Conservation (phyloP, 1,284 basidiomycete genomes). For the Leccinum insolens region DNA sequence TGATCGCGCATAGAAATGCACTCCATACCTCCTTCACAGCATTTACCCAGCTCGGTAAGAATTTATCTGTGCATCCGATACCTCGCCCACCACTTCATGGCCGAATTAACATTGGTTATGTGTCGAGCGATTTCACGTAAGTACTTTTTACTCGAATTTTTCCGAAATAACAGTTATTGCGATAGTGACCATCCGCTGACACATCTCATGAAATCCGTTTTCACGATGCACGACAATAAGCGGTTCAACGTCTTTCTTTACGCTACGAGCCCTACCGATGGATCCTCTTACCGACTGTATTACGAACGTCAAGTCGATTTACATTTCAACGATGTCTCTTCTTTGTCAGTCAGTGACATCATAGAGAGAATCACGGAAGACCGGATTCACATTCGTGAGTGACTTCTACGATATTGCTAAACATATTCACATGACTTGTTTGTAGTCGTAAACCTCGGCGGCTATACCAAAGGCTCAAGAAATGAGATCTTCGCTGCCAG, state of each 20-base stretch:
- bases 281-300: conserved; percentile 51
- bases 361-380: conserved; percentile 50
- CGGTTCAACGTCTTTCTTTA: conserved; percentile 57
- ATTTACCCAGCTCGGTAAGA: conserved; percentile 40
- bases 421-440: conserved; percentile 5
- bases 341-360: conserved; percentile 46
- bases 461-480: conserved; percentile 67
- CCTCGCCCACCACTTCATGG: conserved; percentile 50
- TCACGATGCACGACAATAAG: conserved; percentile 51
- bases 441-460: conserved; percentile 58
- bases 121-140: conserved; percentile 60
- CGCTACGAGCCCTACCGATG: conserved; percentile 57
- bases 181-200: conserved; percentile 61
- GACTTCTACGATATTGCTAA: neutral
- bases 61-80: conserved; percentile 36
- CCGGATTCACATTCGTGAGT: conserved; percentile 55
- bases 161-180: neutral
- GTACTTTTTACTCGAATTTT: conserved; percentile 12
- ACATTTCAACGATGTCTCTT: conserved; percentile 55
- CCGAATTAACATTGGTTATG: conserved; percentile 59
- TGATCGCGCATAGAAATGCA: conserved; percentile 62
- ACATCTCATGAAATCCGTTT: conserved; percentile 66
- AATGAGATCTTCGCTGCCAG: conserved; percentile 67
- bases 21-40: conserved; percentile 55
- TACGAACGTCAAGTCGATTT: conserved; percentile 50